phyloP scores from a whole-genome alignment of 345 rosid genomes.

The Rhizophora mangle region DNA sequence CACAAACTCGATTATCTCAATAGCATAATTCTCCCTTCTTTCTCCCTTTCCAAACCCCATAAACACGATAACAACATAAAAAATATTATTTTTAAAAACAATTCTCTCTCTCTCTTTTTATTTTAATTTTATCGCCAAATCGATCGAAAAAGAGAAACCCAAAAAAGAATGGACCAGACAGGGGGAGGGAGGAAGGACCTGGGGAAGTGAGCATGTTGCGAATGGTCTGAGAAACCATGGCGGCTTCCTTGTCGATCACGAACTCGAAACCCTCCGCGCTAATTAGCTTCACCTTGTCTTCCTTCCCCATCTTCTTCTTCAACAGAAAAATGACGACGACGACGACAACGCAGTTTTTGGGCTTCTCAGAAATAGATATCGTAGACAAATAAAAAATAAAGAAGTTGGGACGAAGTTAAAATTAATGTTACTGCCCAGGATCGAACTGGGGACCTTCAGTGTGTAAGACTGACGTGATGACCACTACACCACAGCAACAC shows the following conservation, averaged over 20 bases:
- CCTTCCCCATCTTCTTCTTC: constrained; percentile 41
- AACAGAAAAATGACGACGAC: too few relatives aligned
- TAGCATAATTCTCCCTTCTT: too few relatives aligned
- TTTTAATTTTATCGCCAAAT: neutral
- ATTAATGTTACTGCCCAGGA: constrained; percentile 35
- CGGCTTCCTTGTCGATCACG: constrained; percentile 73
- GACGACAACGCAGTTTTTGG: too few relatives aligned
- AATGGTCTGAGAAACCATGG: constrained; percentile 88
- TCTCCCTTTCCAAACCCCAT: too few relatives aligned
- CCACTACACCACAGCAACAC: constrained; percentile 45
- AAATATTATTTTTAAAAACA: too few relatives aligned
- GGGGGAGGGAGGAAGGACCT: constrained; percentile 30
- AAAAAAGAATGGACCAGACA: neutral
- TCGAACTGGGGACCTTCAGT: constrained; percentile 48
- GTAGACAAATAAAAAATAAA: too few relatives aligned
- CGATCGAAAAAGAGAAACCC: neutral
- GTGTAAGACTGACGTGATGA: constrained; percentile 45
- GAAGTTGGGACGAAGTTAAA: too few relatives aligned
- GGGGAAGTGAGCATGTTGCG: constrained; percentile 92
- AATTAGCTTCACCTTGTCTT: constrained; percentile 71
- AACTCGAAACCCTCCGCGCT: constrained; percentile 83
- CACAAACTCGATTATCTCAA: too few relatives aligned
- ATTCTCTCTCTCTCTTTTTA: constrained; percentile 26
- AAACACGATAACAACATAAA: too few relatives aligned
- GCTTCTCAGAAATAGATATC: too few relatives aligned